phyloP scores from a whole-genome alignment of 768 basidiomycete species.

The Cytidiella melzeri region DNA sequence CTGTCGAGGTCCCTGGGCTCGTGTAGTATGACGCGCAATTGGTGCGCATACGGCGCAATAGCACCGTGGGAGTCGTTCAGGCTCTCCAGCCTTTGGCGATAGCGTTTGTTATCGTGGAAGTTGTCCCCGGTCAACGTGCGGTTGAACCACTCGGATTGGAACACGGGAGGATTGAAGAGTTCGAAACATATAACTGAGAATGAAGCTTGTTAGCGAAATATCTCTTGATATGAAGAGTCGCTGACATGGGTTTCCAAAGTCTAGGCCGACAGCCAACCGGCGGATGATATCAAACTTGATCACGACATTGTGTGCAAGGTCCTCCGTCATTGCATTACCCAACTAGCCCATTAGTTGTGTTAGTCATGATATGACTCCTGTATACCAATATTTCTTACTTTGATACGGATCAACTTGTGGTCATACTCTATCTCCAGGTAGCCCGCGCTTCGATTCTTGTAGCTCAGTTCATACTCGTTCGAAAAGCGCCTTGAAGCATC shows the following conservation, averaged over 20 bases:
- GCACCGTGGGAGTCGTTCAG: constrained; percentile 51
- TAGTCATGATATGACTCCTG: background rate
- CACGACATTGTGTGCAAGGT: constrained; percentile 43
- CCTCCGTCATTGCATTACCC: constrained; percentile 49
- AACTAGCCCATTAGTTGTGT: no score
- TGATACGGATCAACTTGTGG: constrained; percentile 57
- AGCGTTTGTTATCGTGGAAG: constrained; percentile 36
- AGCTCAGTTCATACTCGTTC: constrained; percentile 60
- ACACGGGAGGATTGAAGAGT: constrained; percentile 53
- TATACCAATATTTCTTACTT: constrained; percentile 32
- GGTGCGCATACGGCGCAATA: constrained; percentile 66
- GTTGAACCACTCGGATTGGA: constrained; percentile 58
- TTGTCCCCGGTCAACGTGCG: constrained; percentile 39
- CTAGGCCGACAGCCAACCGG: constrained; percentile 54
- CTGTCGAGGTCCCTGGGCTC: constrained; percentile 42
- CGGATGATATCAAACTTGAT: constrained; percentile 54
- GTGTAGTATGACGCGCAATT: constrained; percentile 58
- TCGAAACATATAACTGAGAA: constrained; percentile 66
- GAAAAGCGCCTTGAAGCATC: constrained; percentile 42
- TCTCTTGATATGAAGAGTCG: no score
- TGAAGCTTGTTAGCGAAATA: no score
- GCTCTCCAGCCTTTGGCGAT: constrained; percentile 51
- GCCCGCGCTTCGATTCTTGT: constrained; percentile 37
- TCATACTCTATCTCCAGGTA: constrained; percentile 62
- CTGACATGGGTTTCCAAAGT: constrained; percentile 59